Conservation (phyloP, 768 basidiomycete species). For the Tricholoma bakamatsutake region DNA sequence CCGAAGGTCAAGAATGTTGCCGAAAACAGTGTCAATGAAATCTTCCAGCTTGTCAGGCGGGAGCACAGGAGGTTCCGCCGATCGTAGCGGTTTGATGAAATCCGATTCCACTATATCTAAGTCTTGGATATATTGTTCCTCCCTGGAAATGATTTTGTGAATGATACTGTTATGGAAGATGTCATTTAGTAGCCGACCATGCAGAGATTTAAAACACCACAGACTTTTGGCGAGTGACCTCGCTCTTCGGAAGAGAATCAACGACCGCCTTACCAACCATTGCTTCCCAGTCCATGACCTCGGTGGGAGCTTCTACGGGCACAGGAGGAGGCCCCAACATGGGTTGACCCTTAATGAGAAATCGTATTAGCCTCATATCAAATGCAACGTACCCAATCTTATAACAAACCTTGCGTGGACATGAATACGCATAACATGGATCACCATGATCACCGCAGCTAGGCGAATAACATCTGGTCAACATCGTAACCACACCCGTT, state of each 20-base stretch:
- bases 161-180: slow-evolving; percentile 48
- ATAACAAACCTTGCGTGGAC: slow-evolving; percentile 57
- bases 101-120: slow-evolving; percentile 77
- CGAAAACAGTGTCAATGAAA: slow-evolving; percentile 87
- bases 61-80: slow-evolving; percentile 37
- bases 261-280: slow-evolving; percentile 36
- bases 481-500: slow-evolving; percentile 83
- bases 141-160: slow-evolving; percentile 81
- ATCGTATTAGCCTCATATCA: slow-evolving; percentile 5
- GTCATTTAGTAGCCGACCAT: not conserved
- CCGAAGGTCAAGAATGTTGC: slow-evolving; percentile 83
- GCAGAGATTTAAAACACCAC: slow-evolving; percentile 9
- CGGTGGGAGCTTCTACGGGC: slow-evolving; percentile 26
- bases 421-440: slow-evolving; percentile 78
- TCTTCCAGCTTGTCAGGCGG: slow-evolving; percentile 56
- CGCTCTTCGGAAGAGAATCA: slow-evolving; percentile 58
- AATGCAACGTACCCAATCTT: not conserved
- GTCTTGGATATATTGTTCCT: slow-evolving; percentile 87
- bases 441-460: slow-evolving; percentile 69
- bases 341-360: slow-evolving; percentile 22
- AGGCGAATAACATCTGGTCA: slow-evolving; percentile 88
- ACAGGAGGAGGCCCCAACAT: slow-evolving; percentile 21
- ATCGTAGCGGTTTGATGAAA: slow-evolving; percentile 44
- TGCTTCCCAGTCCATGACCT: slow-evolving; percentile 39
- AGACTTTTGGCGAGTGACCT: slow-evolving; percentile 77